Conservation (phyloP, 257 asterid species). For the Voacanga thouarsii region DNA sequence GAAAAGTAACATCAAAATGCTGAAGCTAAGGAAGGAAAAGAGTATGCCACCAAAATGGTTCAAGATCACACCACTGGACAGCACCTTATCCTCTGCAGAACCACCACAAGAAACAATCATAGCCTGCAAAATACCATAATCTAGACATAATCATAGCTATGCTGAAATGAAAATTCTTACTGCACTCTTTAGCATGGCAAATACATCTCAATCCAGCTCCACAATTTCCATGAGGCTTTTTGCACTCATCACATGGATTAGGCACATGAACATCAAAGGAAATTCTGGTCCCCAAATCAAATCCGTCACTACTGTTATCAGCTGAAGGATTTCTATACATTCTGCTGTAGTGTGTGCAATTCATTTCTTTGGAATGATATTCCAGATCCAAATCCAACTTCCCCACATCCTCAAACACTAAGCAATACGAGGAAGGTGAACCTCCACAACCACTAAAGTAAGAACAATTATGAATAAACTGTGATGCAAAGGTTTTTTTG, state of each 20-base stretch:
- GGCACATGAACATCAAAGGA: slow-evolving; percentile 58
- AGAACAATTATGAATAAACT: slow-evolving; percentile 12
- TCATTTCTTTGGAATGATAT: slow-evolving; percentile 28
- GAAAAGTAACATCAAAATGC: neutral
- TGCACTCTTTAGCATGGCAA: slow-evolving; percentile 53
- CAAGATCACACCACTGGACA: neutral
- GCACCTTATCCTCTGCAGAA: neutral
- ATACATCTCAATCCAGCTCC: slow-evolving; percentile 65
- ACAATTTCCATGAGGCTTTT: slow-evolving; percentile 50
- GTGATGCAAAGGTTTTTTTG: neutral
- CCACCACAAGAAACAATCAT: neutral
- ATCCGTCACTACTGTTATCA: neutral
- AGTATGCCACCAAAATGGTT: neutral
- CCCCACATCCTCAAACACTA: slow-evolving; percentile 27
- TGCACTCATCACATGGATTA: slow-evolving; percentile 60
- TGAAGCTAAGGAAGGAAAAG: neutral
- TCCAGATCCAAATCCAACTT: slow-evolving; percentile 15
- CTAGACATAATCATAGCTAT: too few relatives aligned
- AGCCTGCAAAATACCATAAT: neutral
- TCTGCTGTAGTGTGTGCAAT: slow-evolving; percentile 43
- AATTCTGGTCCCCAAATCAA: slow-evolving; percentile 41
- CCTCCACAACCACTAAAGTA: neutral
- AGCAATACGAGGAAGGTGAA: neutral
- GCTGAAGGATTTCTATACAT: slow-evolving; percentile 18
- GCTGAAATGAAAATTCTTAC: slow-evolving; percentile 33